Base-by-base conservation (phyloP, 202 grass and related monocot species). In the Dendrocalamus latiflorus region DNA sequence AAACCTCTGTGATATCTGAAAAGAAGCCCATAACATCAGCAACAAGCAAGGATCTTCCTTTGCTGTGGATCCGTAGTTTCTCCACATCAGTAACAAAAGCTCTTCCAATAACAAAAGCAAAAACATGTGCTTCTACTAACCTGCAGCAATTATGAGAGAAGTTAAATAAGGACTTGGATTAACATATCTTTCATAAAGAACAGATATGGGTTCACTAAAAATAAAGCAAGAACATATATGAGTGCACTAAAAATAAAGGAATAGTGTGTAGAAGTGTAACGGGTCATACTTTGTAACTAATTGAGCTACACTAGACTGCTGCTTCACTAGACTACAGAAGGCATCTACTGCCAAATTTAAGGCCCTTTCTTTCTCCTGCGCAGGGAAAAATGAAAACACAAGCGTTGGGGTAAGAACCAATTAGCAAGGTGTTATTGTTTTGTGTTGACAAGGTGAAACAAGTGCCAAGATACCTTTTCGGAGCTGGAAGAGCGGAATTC, bases 51-150 rank as follows among this genome's bases (percentile, higher is more conserved):
- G 89, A 88, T 92, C 88, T 93, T 87, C 84, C 91, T 76, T 96
- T 96, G 84, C 87, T 90, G 74, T 99, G 87, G 70, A 91, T 94
- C 85, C 91, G 93, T 79, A 99, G 87, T 85, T 99, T 99, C 62
- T 96, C 93, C 80, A 99, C 91, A 88, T 99, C 96, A 36, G 93
- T 93, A 79, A 95, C 93, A 88, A 99, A 99, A 75, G 96, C 96
- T 75, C 96, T 93, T 83, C 96, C 96, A 86, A 99, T 92, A 94
- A 99, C 96, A 90, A 99, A 99, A 96, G 89, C 94, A 87, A 99
- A 99, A 86, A 99, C 87, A 78, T 99, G 96, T 91, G 83, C 91
- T 90, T 99, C 96, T 70, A 99, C 93, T 94, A 96, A 96, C 87
- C 96, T 99, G 96, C 81, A 78, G 38, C 53, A 81, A 75, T 65